Base-by-base conservation (phyloP, 805 yeast species). In the Alloascoidea africana region DNA sequence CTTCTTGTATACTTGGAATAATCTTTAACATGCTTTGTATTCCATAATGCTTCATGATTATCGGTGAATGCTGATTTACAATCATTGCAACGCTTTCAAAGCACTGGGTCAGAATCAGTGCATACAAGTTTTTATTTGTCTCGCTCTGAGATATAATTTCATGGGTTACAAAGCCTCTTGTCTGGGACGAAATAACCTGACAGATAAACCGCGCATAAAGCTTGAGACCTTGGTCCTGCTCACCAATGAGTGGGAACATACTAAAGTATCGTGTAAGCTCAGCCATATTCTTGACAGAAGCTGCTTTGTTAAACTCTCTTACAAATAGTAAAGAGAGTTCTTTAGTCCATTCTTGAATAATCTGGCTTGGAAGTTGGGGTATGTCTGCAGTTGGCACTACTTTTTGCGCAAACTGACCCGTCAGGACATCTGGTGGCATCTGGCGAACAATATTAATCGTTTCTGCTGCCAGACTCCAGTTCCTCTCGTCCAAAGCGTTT, bases 131-230 rank as follows among this genome's bases (percentile, higher is more conserved):
- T 1, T 57, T 40, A 11, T 53, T 23, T 8, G 8, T 23, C 30
- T 8, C n/a, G n/a, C 13, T 23, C 8, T 8, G 13, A 23, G 30
- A 23, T 8, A n/a, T 8, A 8, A 23, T 8, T 8, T 23, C 30
- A 23, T 23, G 8, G 13, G 69, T 68, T 37, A 86, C 66, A 40
- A 86, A 63, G 32, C 66, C 63, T 41, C 94, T 70, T 41, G 85
- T 73, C 42, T 87, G 85, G 18, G 78, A 76, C 14, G 86, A 77
- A 23, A 91, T 77, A 39, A 87, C 81, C 41, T 76, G 73, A 53
- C 95, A 82, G 34, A 91, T 81, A 54, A 89, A 91, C 49, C 68
- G 73, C 14, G 96, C 80, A 55, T 91, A 91, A 44, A 84, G 74
- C 32, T 70, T 72, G 33, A 91, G 58, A 0, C 98, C 98, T 14